Evolutionary conservation across 805 yeast species (phyloP).

Genomic region (Blastobotrys mokoenaii): DNA sequence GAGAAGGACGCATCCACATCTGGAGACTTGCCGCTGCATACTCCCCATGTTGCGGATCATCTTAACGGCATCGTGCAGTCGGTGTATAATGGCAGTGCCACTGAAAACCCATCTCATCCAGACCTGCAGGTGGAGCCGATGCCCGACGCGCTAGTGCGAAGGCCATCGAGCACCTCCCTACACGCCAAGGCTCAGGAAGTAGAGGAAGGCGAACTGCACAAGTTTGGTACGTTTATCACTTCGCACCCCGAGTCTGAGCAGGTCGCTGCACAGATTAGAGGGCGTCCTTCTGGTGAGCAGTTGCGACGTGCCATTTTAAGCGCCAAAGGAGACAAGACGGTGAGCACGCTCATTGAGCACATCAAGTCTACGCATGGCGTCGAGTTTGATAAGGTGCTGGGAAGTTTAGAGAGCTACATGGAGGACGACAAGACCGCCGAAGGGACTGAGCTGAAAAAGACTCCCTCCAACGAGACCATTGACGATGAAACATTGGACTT

Average conservation of each 20-base stretch:
- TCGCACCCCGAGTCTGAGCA: conserved; percentile 25
- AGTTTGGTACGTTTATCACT: conserved; percentile 64
- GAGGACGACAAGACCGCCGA: not conserved
- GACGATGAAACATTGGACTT: conserved; percentile 2
- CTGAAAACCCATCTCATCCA: conserved; percentile 6
- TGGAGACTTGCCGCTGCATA: not conserved
- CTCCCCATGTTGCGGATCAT: conserved; percentile 1
- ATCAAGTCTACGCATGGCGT: conserved; percentile 12
- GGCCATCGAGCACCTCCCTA: conserved; percentile 26
- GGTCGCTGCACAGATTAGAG: not conserved
- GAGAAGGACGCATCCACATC: not conserved
- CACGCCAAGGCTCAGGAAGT: conserved; percentile 73
- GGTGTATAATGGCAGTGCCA: not conserved
- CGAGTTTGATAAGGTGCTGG: conserved; percentile 11
- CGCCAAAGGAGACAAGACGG: conserved; percentile 13
- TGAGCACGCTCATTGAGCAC: conserved; percentile 14
- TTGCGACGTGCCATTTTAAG: conserved; percentile 33
- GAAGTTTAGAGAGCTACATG: not conserved
- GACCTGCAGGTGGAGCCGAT: conserved; percentile 19
- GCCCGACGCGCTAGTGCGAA: conserved; percentile 16
- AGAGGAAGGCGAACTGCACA: conserved; percentile 89
- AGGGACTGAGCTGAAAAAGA: not conserved
- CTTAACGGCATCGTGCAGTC: not conserved
- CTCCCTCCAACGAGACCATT: not conserved
- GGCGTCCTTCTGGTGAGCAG: conserved; percentile 38